Base-by-base conservation (phyloP, 176 grass and related monocot genomes). In the Zizania latifolia region DNA sequence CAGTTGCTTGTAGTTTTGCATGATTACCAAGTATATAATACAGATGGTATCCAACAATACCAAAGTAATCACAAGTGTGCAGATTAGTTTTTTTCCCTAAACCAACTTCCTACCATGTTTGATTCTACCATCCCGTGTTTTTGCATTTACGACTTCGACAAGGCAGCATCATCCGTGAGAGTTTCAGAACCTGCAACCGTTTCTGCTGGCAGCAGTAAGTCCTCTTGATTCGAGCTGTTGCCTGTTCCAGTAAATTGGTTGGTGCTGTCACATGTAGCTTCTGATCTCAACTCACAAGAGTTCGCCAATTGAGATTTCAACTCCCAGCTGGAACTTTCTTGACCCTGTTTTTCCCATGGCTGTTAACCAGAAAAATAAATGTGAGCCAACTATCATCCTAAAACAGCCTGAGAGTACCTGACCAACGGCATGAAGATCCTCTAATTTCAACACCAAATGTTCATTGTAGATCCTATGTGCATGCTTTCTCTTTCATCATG, bases 311-410 rank as follows among this genome's bases (percentile, higher is more conserved):
- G 69, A 30, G 35, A 29, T 75, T 80, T 88, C 62, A 79, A 61
- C 62, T 88, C 76, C 54, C 6, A 38, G 5, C n/a, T 33, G 27
- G 10, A 28, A 28, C 28, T 79, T 56, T 78, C 74, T 83, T 75
- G 43, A 67, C 21, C 62, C 51, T 83, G 80, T 28, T 45, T 83
- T 68, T 88, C 80, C 86, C 86, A 88, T 37, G 86, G 86, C 86
- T 88, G 80, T 83, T 83, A 50, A 78, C 12, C 59, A 56, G 39
- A 3, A 72, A 79, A 60, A n/a, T 29, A 68, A 32, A 79, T 67
- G 24, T 79, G 68, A 87, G 74, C 24, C 2, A 26, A 5, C 45
- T 17, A 1, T 62, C n/a, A 27, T 35, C 56, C 2, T 19, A 14
- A 57, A 66, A 22, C 34, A 51, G 34, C 21, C 50, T n/a, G n/a